Evolutionary conservation across 106 monocot species (phyloP).

Genomic region (Dendrobium chrysotoxum): DNA sequence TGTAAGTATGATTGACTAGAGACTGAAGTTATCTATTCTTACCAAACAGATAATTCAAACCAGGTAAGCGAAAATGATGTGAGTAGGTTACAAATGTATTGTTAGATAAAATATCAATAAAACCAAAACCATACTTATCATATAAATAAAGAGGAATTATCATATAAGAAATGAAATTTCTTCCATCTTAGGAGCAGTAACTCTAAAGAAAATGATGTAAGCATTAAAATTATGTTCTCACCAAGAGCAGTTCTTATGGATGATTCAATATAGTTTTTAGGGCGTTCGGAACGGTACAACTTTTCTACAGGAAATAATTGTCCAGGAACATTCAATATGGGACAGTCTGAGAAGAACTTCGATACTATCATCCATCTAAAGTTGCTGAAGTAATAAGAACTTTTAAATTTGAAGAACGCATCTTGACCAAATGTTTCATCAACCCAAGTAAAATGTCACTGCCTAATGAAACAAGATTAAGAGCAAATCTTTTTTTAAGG

Average conservation of each 20-base stretch:
- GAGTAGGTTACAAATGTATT: neutral
- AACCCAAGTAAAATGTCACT: slow-evolving; percentile 95
- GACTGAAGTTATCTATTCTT: neutral
- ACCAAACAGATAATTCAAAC: neutral
- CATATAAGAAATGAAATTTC: neutral
- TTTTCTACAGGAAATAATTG: slow-evolving; percentile 90
- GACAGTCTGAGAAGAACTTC: slow-evolving; percentile 85
- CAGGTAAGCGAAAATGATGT: neutral
- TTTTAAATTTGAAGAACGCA: slow-evolving; percentile 73
- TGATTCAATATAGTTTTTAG: slow-evolving; percentile 79
- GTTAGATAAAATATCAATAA: neutral
- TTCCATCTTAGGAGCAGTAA: neutral
- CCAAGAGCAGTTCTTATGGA: slow-evolving; percentile 80
- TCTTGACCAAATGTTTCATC: slow-evolving; percentile 75
- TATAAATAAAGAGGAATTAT: neutral
- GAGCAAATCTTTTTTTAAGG: neutral
- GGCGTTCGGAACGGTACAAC: slow-evolving; percentile 72
- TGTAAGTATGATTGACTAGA: neutral
- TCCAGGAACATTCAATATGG: slow-evolving; percentile 83
- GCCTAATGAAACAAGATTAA: slow-evolving; percentile 14
- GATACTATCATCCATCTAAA: slow-evolving; percentile 94
- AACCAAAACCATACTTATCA: neutral
- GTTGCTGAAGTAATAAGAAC: slow-evolving; percentile 97
- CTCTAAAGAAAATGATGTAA: neutral
- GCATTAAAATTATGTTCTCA: slow-evolving; percentile 16